Evolutionary conservation across 352 stramenopile genomes (phyloP).

Genomic region (Phytophthora agathidicida): DNA sequence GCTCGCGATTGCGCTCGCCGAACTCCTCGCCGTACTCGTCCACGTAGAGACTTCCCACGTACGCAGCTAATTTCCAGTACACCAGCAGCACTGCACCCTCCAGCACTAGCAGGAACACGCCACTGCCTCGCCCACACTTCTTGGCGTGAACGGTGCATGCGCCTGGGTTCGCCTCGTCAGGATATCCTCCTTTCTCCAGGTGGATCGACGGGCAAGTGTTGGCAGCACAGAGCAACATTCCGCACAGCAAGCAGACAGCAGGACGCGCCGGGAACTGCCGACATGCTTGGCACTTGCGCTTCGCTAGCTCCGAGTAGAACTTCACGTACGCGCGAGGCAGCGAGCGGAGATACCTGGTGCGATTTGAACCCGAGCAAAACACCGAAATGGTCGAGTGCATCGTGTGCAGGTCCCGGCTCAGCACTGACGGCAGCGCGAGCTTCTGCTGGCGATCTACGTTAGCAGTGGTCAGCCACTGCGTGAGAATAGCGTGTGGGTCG

Average conservation of each 20-base stretch:
- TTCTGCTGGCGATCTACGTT: constrained; percentile 50
- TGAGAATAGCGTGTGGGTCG: constrained; percentile 66
- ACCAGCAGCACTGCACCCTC: constrained; percentile 86
- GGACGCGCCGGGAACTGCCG: constrained; percentile 82
- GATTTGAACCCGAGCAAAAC: constrained; percentile 64
- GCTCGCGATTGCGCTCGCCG: constrained; percentile 80
- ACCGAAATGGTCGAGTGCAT: constrained; percentile 82
- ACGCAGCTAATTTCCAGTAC: constrained; percentile 87
- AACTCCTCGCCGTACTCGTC: constrained; percentile 91
- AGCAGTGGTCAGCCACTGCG: constrained; percentile 78
- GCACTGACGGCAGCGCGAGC: constrained; percentile 44
- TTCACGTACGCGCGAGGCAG: constrained; percentile 82
- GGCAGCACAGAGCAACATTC: constrained; percentile 78
- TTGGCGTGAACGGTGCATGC: constrained; percentile 86
- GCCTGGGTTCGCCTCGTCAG: constrained; percentile 80
- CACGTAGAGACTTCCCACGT: constrained; percentile 85
- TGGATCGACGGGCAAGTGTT: constrained; percentile 83
- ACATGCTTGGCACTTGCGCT: constrained; percentile 76
- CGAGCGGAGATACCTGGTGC: constrained; percentile 73
- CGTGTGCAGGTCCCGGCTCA: constrained; percentile 75
- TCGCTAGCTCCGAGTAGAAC: constrained; percentile 86
- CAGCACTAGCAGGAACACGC: constrained; percentile 84
- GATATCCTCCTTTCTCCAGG: constrained; percentile 69
- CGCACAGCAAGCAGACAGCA: constrained; percentile 87
- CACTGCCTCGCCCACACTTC: constrained; percentile 83